Percentiles rank a stretch among this genome's conserved stretches.
Conservation (phyloP, 2,329 filamentous ascomycete genomes). For the Mycosphaerella sp. region DNA sequence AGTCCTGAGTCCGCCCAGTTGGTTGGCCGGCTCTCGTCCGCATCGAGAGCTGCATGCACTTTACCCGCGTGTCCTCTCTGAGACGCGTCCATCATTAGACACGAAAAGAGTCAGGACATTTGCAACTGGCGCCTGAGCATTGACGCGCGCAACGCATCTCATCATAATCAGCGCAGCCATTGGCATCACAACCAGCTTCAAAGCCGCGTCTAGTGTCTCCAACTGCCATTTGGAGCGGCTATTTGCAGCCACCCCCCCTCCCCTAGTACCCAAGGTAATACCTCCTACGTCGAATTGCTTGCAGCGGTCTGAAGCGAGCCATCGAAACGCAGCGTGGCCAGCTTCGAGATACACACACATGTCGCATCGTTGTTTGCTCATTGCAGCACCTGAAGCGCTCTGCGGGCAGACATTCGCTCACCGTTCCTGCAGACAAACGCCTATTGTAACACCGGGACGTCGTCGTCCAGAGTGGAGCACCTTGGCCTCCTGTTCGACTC, state of each 20-base stretch:
- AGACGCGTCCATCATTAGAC: slow-evolving; percentile 14
- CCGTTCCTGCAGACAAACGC: slow-evolving; percentile 18
- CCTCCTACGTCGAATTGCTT: slow-evolving; percentile 14
- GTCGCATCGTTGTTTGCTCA: slow-evolving; percentile 24
- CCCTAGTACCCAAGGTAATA: slow-evolving; percentile 1
- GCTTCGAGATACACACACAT: slow-evolving; percentile 3
- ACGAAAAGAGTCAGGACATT: slow-evolving; percentile 1
- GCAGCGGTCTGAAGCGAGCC: slow-evolving; percentile 17
- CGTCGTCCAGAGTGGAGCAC: neutral
- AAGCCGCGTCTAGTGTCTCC: slow-evolving; percentile 13
- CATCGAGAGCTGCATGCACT: slow-evolving; percentile 13
- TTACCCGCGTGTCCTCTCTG: slow-evolving; percentile 11
- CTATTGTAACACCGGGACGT: slow-evolving; percentile 16
- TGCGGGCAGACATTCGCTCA: slow-evolving; percentile 1
- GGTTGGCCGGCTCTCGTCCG: slow-evolving; percentile 7
- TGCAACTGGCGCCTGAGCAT: slow-evolving; percentile 6
- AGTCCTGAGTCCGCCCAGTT: slow-evolving; percentile 1
- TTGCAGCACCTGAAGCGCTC: slow-evolving; percentile 16
- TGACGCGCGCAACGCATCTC: slow-evolving; percentile 12
- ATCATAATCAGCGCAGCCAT: slow-evolving; percentile 15
- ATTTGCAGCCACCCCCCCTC: neutral
- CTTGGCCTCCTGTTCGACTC: slow-evolving; percentile 1
- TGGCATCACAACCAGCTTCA: slow-evolving; percentile 6
- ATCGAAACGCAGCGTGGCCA: slow-evolving; percentile 12
- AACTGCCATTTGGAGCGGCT: slow-evolving; percentile 7